Evolutionary conservation across 805 yeast genomes (phyloP).

Genomic region (Wickerhamomyces ciferrii): DNA sequence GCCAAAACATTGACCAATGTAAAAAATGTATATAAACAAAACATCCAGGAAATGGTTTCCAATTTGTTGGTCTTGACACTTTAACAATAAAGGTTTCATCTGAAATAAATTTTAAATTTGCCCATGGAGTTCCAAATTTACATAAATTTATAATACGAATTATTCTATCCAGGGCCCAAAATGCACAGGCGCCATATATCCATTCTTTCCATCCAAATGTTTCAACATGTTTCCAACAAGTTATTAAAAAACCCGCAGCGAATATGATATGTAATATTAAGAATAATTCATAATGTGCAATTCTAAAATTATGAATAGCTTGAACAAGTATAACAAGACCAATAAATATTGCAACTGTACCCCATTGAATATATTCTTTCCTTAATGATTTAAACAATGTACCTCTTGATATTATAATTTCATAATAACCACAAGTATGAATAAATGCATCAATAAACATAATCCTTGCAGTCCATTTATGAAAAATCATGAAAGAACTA

Average conservation of each 20-base stretch:
- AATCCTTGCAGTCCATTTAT: constrained; percentile 57
- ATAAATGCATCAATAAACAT: constrained; percentile 37
- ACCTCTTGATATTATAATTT: constrained; percentile 2
- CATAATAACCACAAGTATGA: constrained; percentile 33
- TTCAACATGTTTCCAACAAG: constrained; percentile 52
- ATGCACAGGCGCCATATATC: constrained; percentile 11
- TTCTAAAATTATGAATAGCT: constrained; percentile 41
- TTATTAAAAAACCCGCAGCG: constrained; percentile 46
- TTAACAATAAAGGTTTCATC: constrained; percentile 42
- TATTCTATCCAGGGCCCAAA: constrained; percentile 48
- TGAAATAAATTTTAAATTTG: constrained; percentile 17
- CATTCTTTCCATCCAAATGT: constrained; percentile 43
- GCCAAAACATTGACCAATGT: constrained; percentile 49
- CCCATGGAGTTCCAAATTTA: constrained; percentile 13
- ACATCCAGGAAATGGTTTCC: constrained; percentile 50
- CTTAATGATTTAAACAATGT: neutral
- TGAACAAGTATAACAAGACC: constrained; percentile 6
- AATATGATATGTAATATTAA: constrained; percentile 50
- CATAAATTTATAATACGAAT: constrained; percentile 33
- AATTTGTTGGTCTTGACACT: constrained; percentile 34
- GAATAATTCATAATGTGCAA: constrained; percentile 54
- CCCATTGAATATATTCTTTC: constrained; percentile 14
- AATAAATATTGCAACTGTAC: constrained; percentile 8
- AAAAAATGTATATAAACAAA: constrained; percentile 54
- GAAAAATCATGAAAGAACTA: constrained; percentile 59